phyloP scores from a whole-genome alignment of 805 yeast species.

The Suhomyces vadensis region DNA sequence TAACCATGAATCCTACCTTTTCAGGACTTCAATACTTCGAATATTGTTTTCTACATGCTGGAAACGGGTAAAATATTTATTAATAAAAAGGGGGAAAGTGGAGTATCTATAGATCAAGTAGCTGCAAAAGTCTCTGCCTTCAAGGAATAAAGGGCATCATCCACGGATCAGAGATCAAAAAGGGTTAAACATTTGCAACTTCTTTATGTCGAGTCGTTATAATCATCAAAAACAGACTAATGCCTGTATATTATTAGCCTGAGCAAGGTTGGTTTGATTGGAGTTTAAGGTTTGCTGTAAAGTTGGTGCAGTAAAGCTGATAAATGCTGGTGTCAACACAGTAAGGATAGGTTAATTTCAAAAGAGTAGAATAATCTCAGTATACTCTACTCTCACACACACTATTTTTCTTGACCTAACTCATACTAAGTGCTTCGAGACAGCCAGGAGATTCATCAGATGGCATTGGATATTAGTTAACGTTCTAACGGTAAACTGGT shows the following conservation, averaged over 20 bases:
- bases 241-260: background rate
- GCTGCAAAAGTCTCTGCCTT: background rate
- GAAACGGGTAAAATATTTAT: constrained; percentile 3
- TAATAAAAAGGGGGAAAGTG: constrained; percentile 5
- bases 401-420: constrained; percentile 16
- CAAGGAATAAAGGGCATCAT: background rate
- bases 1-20: no score
- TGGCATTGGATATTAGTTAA: no score
- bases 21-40: background rate
- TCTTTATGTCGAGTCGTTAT: constrained; percentile 6
- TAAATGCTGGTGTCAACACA: no score
- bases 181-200: background rate
- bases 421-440: background rate
- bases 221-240: constrained; percentile 1
- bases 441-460: background rate
- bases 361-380: constrained; percentile 7
- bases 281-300: background rate
- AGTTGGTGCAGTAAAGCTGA: no score
- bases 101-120: constrained; percentile 6
- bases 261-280: background rate
- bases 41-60: background rate
- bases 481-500: no score
- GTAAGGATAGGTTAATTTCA: constrained; percentile 5
- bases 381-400: constrained; percentile 17
- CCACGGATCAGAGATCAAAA: background rate